These are phyloP conservation scores for Ogataea pini DNA, from an alignment of 805 yeast genomes.

Conservation along the genomic window DNA sequence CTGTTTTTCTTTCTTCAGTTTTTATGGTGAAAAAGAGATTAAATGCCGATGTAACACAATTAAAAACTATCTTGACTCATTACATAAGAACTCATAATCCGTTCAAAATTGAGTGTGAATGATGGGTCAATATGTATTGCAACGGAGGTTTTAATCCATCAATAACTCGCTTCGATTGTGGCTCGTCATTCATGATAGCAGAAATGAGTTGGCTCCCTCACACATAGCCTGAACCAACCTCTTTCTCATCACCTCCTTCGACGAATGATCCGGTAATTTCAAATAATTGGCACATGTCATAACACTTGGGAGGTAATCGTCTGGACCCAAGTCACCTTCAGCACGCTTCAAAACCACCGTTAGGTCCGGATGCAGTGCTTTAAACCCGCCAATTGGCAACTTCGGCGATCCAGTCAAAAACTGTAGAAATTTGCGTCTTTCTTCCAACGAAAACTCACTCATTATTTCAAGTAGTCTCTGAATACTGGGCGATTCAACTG, in stretches of 20 bases:
- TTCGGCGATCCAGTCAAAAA: constrained; percentile 93
- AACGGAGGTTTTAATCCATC: too few species aligned
- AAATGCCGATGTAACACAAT: background rate
- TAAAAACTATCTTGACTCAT: too few species aligned
- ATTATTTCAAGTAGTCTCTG: constrained; percentile 62
- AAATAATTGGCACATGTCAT: constrained; percentile 98
- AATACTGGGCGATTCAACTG: constrained; percentile 65
- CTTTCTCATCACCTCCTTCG: constrained; percentile 56
- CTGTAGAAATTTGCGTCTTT: constrained; percentile 75
- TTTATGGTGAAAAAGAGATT: background rate
- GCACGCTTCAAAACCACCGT: constrained; percentile 84
- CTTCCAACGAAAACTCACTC: constrained; percentile 50
- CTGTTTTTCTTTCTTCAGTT: background rate
- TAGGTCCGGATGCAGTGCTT: constrained; percentile 73
- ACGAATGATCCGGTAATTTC: constrained; percentile 81
- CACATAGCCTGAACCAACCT: constrained; percentile 68
- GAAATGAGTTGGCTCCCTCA: constrained; percentile 88
- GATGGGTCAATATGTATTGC: too few species aligned
- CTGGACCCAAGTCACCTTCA: constrained; percentile 68
- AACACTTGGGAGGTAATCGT: constrained; percentile 90
- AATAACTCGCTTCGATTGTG: background rate
- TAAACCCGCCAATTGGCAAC: constrained; percentile 92
- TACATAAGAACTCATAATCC: too few species aligned
- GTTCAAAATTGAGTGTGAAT: too few species aligned
- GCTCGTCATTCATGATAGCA: constrained; percentile 56